Evolutionary conservation across 2,329 filamentous ascomycete species (phyloP), one percentile per base, ranked within the genome.

Genomic region (Fusarium floridanum): DNA sequence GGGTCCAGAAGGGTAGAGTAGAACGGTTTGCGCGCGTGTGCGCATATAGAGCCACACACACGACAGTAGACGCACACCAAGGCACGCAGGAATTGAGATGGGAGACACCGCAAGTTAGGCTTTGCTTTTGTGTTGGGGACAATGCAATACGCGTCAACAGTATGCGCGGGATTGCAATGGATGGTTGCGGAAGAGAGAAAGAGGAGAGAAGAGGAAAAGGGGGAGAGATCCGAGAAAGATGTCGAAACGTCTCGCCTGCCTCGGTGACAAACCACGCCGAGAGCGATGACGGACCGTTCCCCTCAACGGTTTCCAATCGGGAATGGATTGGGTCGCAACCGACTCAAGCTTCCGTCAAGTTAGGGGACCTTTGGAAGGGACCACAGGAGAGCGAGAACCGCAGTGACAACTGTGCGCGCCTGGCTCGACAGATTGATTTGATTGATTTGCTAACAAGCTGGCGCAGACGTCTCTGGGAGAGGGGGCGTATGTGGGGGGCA

Each of bases 21-120:
- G 65, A 68, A 67, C 27, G 68, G 63, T 77, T 77, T 74, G 70
- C 73, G 76, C 71, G 73, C 76, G 75, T 76, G 76, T 77, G 75
- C 74, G 74, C 74, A 74, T 74, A 68, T 61, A 69, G 66, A 71
- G 48, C 53, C 61, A 71, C 45, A 57, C 75, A 67, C 73, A 74
- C 68, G 48, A 70, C 63, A 55, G 50, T 29, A 59, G 55, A 63
- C 17, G 57, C 56, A 70, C 66, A 63, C 67, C 69, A 66, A 66
- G 57, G 62, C 60, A 66, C 50, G 39, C 48, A 61, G 62, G 62
- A 64, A 61, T 56, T 48, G 57, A 39, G 24, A 64, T 59, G 39
- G 50, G 39, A 55, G 57, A 45, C 56, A 37, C 50, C 64, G 53
- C 59, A 64, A 63, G 48, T 68, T 63, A 61, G 41, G 56, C 39